Conservation (phyloP, 1,284 basidiomycete genomes). For the Puccinia horiana region DNA sequence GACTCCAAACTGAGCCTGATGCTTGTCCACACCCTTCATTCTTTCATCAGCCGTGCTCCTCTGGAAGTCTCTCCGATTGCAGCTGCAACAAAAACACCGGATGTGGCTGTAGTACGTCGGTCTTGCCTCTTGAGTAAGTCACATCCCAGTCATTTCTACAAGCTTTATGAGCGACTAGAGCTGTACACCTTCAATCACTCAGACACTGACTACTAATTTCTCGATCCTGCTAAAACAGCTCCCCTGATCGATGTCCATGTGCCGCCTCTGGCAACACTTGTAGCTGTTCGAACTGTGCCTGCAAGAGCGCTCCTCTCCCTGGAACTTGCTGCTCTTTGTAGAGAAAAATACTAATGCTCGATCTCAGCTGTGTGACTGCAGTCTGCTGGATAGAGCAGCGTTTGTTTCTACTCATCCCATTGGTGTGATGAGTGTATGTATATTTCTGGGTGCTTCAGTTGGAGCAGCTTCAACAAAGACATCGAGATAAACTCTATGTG, state of each 20-base stretch:
- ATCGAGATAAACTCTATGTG: no score
- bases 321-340: slow-evolving; percentile 36
- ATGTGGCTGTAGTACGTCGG: slow-evolving; percentile 27
- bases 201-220: neutral
- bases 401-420: no score
- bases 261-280: slow-evolving; percentile 20
- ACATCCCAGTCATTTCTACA: neutral
- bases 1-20: neutral
- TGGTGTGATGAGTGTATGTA: no score
- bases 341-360: neutral
- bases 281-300: slow-evolving; percentile 18
- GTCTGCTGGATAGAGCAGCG: no score
- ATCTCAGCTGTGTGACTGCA: no score
- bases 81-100: slow-evolving; percentile 42
- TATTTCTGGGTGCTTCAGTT: no score
- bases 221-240: neutral
- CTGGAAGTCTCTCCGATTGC: slow-evolving; percentile 30
- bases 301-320: slow-evolving; percentile 8
- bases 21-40: neutral
- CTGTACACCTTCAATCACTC: neutral
- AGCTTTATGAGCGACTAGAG: no score
- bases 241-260: slow-evolving; percentile 29
- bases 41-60: slow-evolving; percentile 24
- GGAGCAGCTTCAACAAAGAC: no score
- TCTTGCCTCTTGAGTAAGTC: slow-evolving; percentile 38